Percentiles rank a stretch among this genome's conserved stretches.
phyloP scores from a whole-genome alignment of 129 eudicot species.

The Flaveria brownii region DNA sequence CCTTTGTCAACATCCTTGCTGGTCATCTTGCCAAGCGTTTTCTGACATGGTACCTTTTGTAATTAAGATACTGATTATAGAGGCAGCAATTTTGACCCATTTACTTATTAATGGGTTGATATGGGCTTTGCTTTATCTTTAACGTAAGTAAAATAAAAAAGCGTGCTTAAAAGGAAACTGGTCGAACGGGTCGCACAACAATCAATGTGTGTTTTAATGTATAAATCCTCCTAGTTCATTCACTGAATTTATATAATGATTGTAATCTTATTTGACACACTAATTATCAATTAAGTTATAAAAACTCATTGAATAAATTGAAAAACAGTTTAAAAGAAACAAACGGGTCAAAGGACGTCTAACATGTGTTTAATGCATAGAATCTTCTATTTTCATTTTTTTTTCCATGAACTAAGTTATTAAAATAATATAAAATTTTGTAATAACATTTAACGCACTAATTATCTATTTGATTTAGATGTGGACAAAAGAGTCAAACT shows the following conservation, averaged over 20 bases:
- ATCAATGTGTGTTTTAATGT: conserved; percentile 4
- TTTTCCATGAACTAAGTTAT: not conserved
- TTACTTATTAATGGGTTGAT: conserved; percentile 14
- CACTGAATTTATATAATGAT: not conserved
- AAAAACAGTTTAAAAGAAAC: not conserved
- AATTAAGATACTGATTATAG: conserved; percentile 2
- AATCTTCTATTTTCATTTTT: not conserved
- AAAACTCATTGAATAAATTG: not conserved
- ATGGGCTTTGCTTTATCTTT: conserved; percentile 1
- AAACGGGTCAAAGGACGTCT: not conserved
- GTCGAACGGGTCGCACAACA: not conserved
- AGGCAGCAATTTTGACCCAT: conserved; percentile 9
- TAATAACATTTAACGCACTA: conserved; percentile 5
- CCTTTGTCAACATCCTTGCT: conserved; percentile 84
- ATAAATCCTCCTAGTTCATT: not conserved
- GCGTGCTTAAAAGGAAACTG: not conserved
- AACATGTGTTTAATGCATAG: not conserved
- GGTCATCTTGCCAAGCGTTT: conserved; percentile 64
- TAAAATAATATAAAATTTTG: not conserved
- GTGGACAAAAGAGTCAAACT: not conserved
- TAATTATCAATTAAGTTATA: not conserved
- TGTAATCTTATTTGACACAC: conserved; percentile 3
- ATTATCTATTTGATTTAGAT: not conserved
- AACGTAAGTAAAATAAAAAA: not conserved
- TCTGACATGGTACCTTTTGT: conserved; percentile 63